Percentiles rank a stretch among this genome's conserved stretches.
Evolutionary conservation across 2,329 filamentous ascomycete genomes (phyloP).

Genomic region (Penicillium sp.): DNA sequence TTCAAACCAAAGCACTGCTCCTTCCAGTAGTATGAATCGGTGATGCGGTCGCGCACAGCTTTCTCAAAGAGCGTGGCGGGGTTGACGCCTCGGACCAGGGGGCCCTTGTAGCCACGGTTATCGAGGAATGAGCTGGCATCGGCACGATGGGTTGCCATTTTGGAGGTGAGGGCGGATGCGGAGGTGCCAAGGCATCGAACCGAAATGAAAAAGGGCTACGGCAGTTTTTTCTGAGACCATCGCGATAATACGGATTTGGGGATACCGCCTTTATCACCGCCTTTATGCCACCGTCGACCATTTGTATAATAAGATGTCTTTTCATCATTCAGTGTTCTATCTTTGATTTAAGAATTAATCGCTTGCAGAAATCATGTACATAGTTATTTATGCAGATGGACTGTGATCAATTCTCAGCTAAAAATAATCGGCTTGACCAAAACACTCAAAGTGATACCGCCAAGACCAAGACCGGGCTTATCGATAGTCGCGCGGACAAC

Average conservation of each 20-base stretch:
- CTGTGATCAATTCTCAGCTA: not conserved
- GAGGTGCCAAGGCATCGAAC: not conserved
- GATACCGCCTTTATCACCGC: not conserved
- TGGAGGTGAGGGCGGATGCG: not conserved
- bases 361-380: not conserved
- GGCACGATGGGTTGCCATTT: conserved; percentile 63
- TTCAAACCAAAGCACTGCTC: conserved; percentile 98
- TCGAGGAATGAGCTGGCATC: conserved; percentile 78
- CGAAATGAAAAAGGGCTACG: conserved; percentile 2
- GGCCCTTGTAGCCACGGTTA: conserved; percentile 76
- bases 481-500: conserved; percentile 42
- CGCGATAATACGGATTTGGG: not conserved
- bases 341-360: not conserved
- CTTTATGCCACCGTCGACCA: not conserved
- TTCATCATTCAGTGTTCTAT: not conserved
- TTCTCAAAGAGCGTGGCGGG: conserved; percentile 96
- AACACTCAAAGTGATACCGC: conserved; percentile 9
- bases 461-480: conserved; percentile 29
- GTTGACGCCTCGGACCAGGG: conserved; percentile 84
- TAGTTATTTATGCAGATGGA: not conserved
- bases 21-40: conserved; percentile 96
- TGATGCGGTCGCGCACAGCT: conserved; percentile 89
- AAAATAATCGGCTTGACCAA: not conserved
- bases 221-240: not conserved
- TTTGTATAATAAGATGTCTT: not conserved